These are phyloP conservation scores for Wickerhamiella bombiphila DNA, from an alignment of 805 yeast genomes.

Conservation along the genomic window DNA sequence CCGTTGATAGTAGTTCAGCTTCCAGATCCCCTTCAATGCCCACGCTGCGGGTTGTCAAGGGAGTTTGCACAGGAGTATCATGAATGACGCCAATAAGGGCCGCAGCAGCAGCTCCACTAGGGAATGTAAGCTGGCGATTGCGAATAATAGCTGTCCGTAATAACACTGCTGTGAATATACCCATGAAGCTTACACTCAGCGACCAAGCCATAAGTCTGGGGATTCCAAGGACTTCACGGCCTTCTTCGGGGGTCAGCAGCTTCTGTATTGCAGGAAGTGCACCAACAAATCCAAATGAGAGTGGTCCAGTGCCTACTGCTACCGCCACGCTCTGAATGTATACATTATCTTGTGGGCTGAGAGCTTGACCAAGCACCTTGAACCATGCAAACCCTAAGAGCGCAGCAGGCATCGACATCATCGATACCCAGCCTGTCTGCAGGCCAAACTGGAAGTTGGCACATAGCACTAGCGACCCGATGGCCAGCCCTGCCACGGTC, in stretches of 20 bases:
- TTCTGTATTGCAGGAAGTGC: conserved; percentile 92
- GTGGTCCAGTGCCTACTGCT: conserved; percentile 95
- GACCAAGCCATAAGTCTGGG: conserved; percentile 66
- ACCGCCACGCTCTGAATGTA: conserved; percentile 85
- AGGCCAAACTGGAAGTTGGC: conserved; percentile 93
- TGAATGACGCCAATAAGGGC: conserved; percentile 79
- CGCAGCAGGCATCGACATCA: conserved; percentile 97
- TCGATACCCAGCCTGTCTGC: conserved; percentile 98
- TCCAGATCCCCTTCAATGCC: conserved; percentile 14
- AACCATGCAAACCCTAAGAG: conserved; percentile 73
- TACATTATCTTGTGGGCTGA: conserved; percentile 85
- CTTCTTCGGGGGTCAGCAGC: conserved; percentile 61
- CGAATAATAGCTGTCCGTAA: conserved; percentile 73
- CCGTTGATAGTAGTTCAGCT: conserved; percentile 2
- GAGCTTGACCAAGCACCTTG: conserved; percentile 33
- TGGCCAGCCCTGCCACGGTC: conserved; percentile 56
- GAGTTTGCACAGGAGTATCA: conserved; percentile 31
- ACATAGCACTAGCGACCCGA: conserved; percentile 76
- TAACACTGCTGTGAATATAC: conserved; percentile 89
- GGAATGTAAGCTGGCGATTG: conserved; percentile 79
- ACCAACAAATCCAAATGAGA: conserved; percentile 90
- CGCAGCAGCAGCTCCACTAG: conserved; percentile 94
- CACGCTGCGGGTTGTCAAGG: conserved; percentile 6
- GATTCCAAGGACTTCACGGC: conserved; percentile 27
- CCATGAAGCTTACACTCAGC: conserved; percentile 76